Conservation (phyloP, 768 basidiomycete genomes). For the Lentinula boryana region DNA sequence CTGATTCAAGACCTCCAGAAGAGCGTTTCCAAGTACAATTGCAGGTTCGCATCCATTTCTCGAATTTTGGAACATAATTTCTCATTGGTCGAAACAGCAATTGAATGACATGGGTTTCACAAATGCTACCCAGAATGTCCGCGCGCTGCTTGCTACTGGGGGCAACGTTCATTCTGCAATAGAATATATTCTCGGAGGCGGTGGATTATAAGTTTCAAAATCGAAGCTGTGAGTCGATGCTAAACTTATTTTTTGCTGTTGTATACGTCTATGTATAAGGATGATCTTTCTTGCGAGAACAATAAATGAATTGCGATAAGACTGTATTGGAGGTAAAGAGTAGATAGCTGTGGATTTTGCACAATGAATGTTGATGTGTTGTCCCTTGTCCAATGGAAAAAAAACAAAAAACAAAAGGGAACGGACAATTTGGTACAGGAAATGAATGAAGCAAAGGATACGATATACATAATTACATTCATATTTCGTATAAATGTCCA, state of each 20-base stretch:
- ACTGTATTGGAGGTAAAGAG: neutral
- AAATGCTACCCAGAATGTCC: slow-evolving; percentile 84
- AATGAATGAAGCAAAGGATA: neutral
- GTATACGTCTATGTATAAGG: neutral
- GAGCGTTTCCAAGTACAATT: slow-evolving; percentile 89
- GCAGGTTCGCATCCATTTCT: slow-evolving; percentile 41
- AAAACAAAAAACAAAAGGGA: neutral
- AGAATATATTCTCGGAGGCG: slow-evolving; percentile 84
- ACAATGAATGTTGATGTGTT: neutral
- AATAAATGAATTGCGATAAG: neutral
- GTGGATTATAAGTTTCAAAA: slow-evolving; percentile 45
- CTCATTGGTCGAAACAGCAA: slow-evolving; percentile 47
- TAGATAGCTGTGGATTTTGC: neutral
- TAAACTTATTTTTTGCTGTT: neutral
- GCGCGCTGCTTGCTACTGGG: slow-evolving; percentile 86
- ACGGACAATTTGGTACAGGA: neutral
- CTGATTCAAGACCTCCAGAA: slow-evolving; percentile 75
- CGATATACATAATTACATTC: neutral
- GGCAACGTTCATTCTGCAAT: slow-evolving; percentile 91
- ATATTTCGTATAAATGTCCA: neutral
- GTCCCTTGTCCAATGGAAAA: neutral
- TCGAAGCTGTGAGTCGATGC: neutral
- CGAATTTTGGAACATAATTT: neutral
- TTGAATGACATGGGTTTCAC: slow-evolving; percentile 93
- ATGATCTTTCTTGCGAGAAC: too few species aligned